phyloP scores from a whole-genome alignment of 202 grass and related monocot species.

The Cymbopogon flexuosus region DNA sequence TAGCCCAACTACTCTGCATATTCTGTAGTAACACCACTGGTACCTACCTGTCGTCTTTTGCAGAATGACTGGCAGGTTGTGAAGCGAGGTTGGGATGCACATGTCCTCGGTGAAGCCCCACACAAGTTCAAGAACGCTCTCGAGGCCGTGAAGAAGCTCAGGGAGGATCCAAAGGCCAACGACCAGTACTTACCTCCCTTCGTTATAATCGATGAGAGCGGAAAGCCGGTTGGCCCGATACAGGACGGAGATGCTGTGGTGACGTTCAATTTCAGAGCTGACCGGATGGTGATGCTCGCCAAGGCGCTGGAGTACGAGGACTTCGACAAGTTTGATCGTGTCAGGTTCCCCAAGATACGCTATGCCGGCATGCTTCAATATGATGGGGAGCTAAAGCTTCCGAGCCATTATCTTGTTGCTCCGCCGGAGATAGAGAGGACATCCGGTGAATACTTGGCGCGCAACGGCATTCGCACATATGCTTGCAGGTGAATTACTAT shows the following conservation, averaged over 20 bases:
- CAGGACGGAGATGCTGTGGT: constrained; percentile 50
- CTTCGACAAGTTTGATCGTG: constrained; percentile 46
- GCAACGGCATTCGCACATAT: constrained; percentile 43
- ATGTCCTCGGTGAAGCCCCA: not conserved
- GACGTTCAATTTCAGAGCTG: constrained; percentile 59
- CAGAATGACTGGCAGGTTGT: constrained; percentile 68
- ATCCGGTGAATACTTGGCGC: constrained; percentile 45
- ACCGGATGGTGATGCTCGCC: constrained; percentile 57
- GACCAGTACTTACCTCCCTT: constrained; percentile 60
- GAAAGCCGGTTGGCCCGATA: constrained; percentile 35
- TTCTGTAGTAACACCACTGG: not conserved
- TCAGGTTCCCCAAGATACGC: constrained; percentile 36
- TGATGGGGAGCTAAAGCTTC: constrained; percentile 58
- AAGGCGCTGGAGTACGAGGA: constrained; percentile 51
- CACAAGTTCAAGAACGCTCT: constrained; percentile 41
- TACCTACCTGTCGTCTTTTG: not conserved
- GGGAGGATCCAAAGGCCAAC: constrained; percentile 47
- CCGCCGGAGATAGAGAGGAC: constrained; percentile 58
- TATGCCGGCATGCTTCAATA: constrained; percentile 61
- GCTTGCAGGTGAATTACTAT: constrained; percentile 45
- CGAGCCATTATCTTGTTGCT: constrained; percentile 60
- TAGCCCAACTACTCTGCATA: no score
- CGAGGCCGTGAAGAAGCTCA: constrained; percentile 51
- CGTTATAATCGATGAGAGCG: constrained; percentile 37
- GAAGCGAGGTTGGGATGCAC: constrained; percentile 57